These are phyloP conservation scores for Pyrus bretschneideri DNA, from an alignment of 306 rosid genomes.

Conservation along the genomic window DNA sequence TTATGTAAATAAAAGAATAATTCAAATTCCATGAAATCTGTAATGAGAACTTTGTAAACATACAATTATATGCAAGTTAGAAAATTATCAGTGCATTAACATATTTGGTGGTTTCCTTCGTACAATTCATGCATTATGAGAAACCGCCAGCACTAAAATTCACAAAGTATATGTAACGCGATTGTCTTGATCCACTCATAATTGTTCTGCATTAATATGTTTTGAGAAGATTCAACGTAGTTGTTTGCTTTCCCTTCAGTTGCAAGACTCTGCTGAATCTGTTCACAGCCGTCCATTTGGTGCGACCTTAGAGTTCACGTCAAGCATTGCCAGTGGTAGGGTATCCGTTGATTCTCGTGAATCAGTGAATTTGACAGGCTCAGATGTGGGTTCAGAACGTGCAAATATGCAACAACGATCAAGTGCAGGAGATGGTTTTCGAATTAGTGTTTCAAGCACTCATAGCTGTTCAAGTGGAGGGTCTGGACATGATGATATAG, in stretches of 20 bases:
- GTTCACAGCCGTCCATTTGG: slow-evolving; percentile 38
- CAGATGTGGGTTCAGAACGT: slow-evolving; percentile 62
- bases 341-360: slow-evolving; percentile 51
- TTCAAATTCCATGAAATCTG: background rate
- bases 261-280: slow-evolving; percentile 39
- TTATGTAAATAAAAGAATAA: background rate
- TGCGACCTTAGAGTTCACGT: slow-evolving; percentile 46
- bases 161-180: slow-evolving; percentile 1
- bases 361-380: slow-evolving; percentile 30
- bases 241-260: slow-evolving; percentile 24
- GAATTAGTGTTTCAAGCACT: slow-evolving; percentile 78
- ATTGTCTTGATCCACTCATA: background rate
- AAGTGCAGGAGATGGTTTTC: slow-evolving; percentile 72
- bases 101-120: background rate
- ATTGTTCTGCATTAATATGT: slow-evolving; percentile 1
- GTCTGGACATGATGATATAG: slow-evolving; percentile 89
- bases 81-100: background rate
- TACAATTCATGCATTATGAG: background rate
- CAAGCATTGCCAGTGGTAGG: slow-evolving; percentile 41
- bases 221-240: slow-evolving; percentile 4
- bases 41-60: background rate
- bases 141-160: background rate
- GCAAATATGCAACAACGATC: slow-evolving; percentile 66
- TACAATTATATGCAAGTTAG: background rate
- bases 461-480: slow-evolving; percentile 65